Base-by-base conservation (phyloP, 768 basidiomycete species). In the Mycena rosella region DNA sequence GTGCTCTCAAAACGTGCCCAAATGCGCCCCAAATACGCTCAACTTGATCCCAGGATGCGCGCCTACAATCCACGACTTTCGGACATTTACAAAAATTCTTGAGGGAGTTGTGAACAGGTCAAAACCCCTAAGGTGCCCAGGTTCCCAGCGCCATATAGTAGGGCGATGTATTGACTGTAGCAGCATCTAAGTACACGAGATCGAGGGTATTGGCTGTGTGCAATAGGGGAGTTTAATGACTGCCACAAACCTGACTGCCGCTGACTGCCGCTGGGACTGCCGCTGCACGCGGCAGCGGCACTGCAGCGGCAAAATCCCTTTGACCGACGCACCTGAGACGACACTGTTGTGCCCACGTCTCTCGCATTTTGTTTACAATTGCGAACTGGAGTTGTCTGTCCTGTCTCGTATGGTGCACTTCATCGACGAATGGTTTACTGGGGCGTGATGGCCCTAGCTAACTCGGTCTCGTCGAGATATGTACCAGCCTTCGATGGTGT, bases 371-470 rank as follows among this genome's bases (percentile, higher is more conserved):
- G 55, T 45, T 27, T 57, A 30, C 40, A 57, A 57, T 57, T 57
- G 55, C 55, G 55, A 42, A 57, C 55, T 18, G 27, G 55, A 57
- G 55, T 57, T 57, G 40, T 57, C 55, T 57, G 55, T 57, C 55
- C 40, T 44, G 55, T 55, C 54, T 53, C 30, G 51, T 53, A 34
- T 27, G 30, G 51, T 38, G 36, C 36, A 38, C 53, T 55, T 55
- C 53, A 55, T 55, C 55, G 55, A 57, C 42, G 27, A 57, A 57
- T 27, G 42, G 55, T n/a, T 42, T 30, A 42, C 55, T 20, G 54
- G 54, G 26, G 54, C 34, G 54, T 55, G 36, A 55, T 38, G 51
- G 36, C 10, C 54, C 54, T 55, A 38, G 54, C 42, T 44, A 57
- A 57, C 55, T 57, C 42, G 30, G 55, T 40, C 55, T 57, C 55